Evolutionary conservation across 441 rosid species (phyloP), one percentile per base, ranked within the genome.

Genomic region (Viola pubescens): DNA sequence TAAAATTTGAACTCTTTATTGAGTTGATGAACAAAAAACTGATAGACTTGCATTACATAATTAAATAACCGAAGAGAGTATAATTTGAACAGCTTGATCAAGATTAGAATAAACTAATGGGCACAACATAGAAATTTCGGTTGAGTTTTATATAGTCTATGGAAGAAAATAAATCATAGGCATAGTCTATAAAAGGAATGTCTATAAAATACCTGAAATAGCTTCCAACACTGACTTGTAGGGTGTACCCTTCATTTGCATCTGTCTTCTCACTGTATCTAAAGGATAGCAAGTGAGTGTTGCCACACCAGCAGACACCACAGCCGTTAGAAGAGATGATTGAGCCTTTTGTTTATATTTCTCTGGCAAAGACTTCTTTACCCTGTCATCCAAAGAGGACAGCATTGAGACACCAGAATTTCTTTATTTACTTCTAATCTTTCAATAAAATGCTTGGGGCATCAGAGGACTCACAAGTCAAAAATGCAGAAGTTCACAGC

Each of bases 191-290:
- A 7, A 10, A 34, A 16, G 11, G 9, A 13, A 8, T 12, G 8
- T 50, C 38, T 60, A 10, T 26, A 12, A 38, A 48, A 60, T 78
- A 85, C 99, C 99, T 49, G 82, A 73, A 79, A 94, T 72, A 46
- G 97, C 99, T 63, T 88, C 97, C 9, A 90, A 60, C 65, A 94
- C 88, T 0, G 91, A 66, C 66, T 78, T 88, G 79, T 94, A 94
- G 3, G 95, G 97, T 55, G 90, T 79, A 56, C 88, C 86, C 89
- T 57, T 91, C 83, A 94, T 62, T 73, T 94, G 99, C 99, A 94
- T 94, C 74, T 94, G 99, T 74, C 99, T 90, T 84, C 99, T 85
- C 55, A 94, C 77, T n/a, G 99, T 90, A 78, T 94, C 99, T 64
- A 90, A 79, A 6, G 99, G 97, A 74, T 94, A 94, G 69, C 99